A percentile compares a stretch with the other conserved stretches of the same genome.
These are phyloP conservation scores for Ceratocystiopsis sp. DNA, from an alignment of 2,329 filamentous ascomycete species.

Conservation along the genomic window DNA sequence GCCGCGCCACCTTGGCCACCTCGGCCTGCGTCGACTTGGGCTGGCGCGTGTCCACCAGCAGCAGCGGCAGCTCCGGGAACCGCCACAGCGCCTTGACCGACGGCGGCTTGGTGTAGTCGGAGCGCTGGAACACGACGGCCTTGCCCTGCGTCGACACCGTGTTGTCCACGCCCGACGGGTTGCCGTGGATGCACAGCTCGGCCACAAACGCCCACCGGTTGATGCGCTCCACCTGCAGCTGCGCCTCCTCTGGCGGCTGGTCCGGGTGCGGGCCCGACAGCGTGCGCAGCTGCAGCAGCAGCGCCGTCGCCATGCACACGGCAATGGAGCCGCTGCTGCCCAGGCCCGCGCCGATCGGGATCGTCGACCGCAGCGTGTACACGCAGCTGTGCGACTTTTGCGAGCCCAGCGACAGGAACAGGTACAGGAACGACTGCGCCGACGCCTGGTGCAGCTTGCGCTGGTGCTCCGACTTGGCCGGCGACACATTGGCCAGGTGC, in stretches of 20 bases:
- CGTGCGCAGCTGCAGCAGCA: slow-evolving; percentile 76
- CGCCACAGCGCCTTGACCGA: slow-evolving; percentile 60
- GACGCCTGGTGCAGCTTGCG: slow-evolving; percentile 75
- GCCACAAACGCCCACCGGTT: slow-evolving; percentile 96
- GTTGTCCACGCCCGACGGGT: slow-evolving; percentile 92
- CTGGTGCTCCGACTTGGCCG: slow-evolving; percentile 44
- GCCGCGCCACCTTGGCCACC: slow-evolving; percentile 65
- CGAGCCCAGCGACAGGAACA: slow-evolving; percentile 75
- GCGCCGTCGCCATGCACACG: slow-evolving; percentile 70
- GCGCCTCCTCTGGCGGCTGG: slow-evolving; percentile 74
- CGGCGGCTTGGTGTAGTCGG: slow-evolving; percentile 62
- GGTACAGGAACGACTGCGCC: slow-evolving; percentile 75
- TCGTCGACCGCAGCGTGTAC: slow-evolving; percentile 83
- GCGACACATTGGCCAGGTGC: slow-evolving; percentile 56
- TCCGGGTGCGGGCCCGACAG: slow-evolving; percentile 83
- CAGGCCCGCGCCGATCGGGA: slow-evolving; percentile 79
- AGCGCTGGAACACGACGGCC: slow-evolving; percentile 76
- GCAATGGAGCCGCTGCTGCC: slow-evolving; percentile 90
- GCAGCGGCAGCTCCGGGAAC: slow-evolving; percentile 80
- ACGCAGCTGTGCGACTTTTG: slow-evolving; percentile 64
- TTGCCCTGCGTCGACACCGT: slow-evolving; percentile 89
- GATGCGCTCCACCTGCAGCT: slow-evolving; percentile 80
- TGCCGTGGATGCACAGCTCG: slow-evolving; percentile 94
- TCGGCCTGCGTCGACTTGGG: slow-evolving; percentile 71
- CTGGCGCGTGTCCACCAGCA: slow-evolving; percentile 80